Conservation (phyloP, 805 yeast species). For the Teunomyces gatunensis region DNA sequence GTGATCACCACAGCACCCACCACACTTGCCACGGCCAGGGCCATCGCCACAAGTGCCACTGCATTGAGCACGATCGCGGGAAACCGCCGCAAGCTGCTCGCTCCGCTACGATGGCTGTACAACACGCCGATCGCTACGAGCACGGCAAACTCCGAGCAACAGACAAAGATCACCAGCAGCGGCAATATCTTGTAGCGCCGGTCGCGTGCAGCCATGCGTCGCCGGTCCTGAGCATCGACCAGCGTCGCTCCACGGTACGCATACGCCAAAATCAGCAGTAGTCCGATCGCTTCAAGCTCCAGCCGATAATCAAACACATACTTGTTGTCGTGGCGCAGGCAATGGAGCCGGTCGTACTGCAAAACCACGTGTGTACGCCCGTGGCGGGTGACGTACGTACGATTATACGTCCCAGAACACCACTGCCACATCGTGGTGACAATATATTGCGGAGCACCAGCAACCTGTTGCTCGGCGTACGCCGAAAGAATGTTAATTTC, state of each 20-base stretch:
- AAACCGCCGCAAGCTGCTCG: slow-evolving; percentile 27
- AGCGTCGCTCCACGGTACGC: slow-evolving; percentile 32
- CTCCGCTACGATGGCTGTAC: slow-evolving; percentile 36
- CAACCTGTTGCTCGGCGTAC: slow-evolving; percentile 47
- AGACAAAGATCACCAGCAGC: slow-evolving; percentile 26
- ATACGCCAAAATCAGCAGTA: slow-evolving; percentile 46
- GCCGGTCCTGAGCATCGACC: slow-evolving; percentile 7
- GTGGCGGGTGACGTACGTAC: no score
- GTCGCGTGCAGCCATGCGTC: slow-evolving; percentile 13
- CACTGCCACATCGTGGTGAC: slow-evolving; percentile 40
- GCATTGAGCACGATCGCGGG: slow-evolving; percentile 35
- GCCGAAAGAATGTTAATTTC: slow-evolving; percentile 44
- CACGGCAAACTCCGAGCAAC: slow-evolving; percentile 28
- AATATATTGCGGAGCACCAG: slow-evolving; percentile 48
- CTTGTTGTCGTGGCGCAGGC: slow-evolving; percentile 12
- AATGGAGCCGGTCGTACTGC: slow-evolving; percentile 28
- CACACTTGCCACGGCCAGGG: slow-evolving; percentile 27
- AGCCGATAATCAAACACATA: slow-evolving; percentile 46
- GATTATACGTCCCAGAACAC: slow-evolving; percentile 35
- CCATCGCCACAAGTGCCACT: slow-evolving; percentile 34
- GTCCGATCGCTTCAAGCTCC: slow-evolving; percentile 38
- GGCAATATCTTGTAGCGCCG: slow-evolving; percentile 19
- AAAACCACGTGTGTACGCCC: slow-evolving; percentile 33
- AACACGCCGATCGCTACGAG: slow-evolving; percentile 29
- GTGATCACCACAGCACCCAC: slow-evolving; percentile 32